These are phyloP conservation scores for Pseudogymnoascus sp. DNA, from an alignment of 2,329 filamentous ascomycete species.

Conservation along the genomic window DNA sequence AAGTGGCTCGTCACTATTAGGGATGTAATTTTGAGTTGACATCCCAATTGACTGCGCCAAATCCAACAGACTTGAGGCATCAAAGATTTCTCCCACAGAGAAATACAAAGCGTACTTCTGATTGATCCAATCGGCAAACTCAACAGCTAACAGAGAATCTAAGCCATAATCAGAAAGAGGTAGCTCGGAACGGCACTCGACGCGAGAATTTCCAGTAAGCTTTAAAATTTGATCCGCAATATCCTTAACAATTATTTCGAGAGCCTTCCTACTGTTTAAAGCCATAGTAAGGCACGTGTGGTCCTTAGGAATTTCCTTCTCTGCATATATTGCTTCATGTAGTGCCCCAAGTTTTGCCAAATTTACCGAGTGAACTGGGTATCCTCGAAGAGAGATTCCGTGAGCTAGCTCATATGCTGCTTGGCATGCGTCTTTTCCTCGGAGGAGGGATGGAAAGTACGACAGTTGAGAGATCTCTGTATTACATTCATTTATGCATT, in stretches of 20 bases:
- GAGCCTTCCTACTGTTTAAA: neutral
- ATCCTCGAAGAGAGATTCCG: slow-evolving; percentile 12
- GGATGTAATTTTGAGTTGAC: neutral
- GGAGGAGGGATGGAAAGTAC: slow-evolving; percentile 13
- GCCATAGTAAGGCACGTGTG: neutral
- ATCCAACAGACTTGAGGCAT: neutral
- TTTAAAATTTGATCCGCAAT: neutral
- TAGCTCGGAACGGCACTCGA: neutral
- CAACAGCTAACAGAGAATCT: neutral
- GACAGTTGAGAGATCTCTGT: neutral
- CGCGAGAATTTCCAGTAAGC: neutral
- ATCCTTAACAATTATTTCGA: neutral
- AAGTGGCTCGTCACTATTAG: neutral
- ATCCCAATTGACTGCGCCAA: neutral
- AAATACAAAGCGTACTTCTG: neutral
- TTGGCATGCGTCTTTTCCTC: slow-evolving; percentile 13
- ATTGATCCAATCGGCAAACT: neutral
- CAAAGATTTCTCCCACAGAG: neutral
- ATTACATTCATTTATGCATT: slow-evolving; percentile 15
- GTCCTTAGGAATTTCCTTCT: neutral
- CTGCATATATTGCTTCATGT: neutral
- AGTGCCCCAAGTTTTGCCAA: neutral
- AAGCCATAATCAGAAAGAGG: neutral
- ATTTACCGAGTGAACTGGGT: slow-evolving; percentile 5
- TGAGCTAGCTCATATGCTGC: slow-evolving; percentile 12